Evolutionary conservation across 768 basidiomycete species (phyloP), one percentile per base, ranked within the genome.

Genomic region (Mycena pura): DNA sequence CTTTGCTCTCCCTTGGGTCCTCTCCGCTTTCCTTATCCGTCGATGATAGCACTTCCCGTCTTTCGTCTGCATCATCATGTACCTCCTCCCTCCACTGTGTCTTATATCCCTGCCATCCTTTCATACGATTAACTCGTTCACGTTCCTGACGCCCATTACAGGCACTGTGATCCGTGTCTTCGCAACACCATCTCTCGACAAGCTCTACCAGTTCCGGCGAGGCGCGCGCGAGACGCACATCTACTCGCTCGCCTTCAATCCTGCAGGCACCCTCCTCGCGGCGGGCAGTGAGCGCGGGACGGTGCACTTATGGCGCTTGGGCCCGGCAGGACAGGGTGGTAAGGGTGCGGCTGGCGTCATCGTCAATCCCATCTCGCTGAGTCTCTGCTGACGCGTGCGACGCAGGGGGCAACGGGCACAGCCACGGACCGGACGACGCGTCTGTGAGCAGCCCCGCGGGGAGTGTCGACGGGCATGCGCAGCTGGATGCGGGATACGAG

Each of bases 91-190:
- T n/a, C n/a, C n/a, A n/a, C n/a, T n/a, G n/a, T n/a, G n/a, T n/a
- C n/a, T n/a, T n/a, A n/a, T n/a, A n/a, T n/a, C n/a, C n/a, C n/a
- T n/a, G n/a, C n/a, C n/a, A n/a, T n/a, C n/a, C n/a, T n/a, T n/a
- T n/a, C n/a, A n/a, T n/a, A n/a, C n/a, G n/a, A n/a, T n/a, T n/a
- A n/a, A n/a, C n/a, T n/a, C n/a, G n/a, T n/a, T n/a, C n/a, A n/a
- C n/a, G n/a, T n/a, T n/a, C n/a, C n/a, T n/a, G n/a, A n/a, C 27
- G 34, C 10, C 6, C 10, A 24, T 5, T 14, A 96, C 96, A 72
- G 97, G 97, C 14, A 99, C 97, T 6, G 95, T 99, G 64, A 96
- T 99, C 55, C 87, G 97, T 41, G 95, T 99, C 1, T 99, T 95
- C 85, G 86, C 86, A 45, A 81, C 97, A 14, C 96, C 97, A 0